Evolutionary conservation across 1,284 basidiomycete genomes (phyloP), one percentile per base, ranked within the genome.

Genomic region (Tylopilus sp.): DNA sequence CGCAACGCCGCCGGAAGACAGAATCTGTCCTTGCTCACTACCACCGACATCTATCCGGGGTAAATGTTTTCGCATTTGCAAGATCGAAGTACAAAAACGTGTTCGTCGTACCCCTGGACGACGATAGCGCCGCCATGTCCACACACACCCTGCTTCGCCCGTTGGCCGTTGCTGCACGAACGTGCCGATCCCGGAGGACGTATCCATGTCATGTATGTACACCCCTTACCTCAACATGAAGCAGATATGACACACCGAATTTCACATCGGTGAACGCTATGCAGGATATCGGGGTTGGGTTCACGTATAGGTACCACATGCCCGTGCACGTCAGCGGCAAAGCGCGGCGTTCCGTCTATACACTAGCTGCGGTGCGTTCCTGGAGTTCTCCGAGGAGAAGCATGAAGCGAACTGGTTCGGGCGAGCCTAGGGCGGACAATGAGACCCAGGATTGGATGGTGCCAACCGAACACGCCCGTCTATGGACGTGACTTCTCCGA

Each of bases 301-400:
- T 41, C 41, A 37, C 43, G 48, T 54, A 43, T 22, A n/a, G 28
- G 50, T 17, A 32, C 20, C n/a, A n/a, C n/a, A n/a, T 10, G 26
- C 28, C 15, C 13, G 15, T 20, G 48, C 7, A 80, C 36, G 15
- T 31, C 20, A 43, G 22, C 35, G 79, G 75, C 45, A 80, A 80
- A 60, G 85, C 85, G 65, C 72, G 85, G 41, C 76, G 72, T 25
- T 81, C 83, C 8, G 75, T 85, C 51, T n/a, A n/a, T n/a, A n/a
- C n/a, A n/a, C n/a, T 81, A 80, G 5, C 77, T 31, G 17, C 14
- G 26, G 36, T 31, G 81, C 4, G 73, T 76, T 42, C 75, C 80
- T 7, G 83, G 79, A 76, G 19, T 86, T 85, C 65, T 76, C 77
- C 33, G 68, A 75, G 33, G 77, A 79, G 61, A 86, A 87, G 61